Evolutionary conservation across 2,329 filamentous ascomycete genomes (phyloP).

Genomic region (Trichoderma polysporum): DNA sequence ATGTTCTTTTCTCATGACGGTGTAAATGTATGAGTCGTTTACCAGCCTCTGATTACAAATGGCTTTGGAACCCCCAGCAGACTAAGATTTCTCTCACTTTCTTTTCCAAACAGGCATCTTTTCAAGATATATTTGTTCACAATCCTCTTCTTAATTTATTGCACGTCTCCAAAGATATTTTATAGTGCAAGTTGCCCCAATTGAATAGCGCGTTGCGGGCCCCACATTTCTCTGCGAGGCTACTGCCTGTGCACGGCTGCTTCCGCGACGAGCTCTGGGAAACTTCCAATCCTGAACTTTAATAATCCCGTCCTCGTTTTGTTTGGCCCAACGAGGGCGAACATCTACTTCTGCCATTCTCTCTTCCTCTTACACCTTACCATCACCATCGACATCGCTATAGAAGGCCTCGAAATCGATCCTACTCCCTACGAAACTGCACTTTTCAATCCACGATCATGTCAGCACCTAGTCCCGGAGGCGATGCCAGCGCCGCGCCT

Average conservation of each 20-base stretch:
- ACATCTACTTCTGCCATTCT: too few species aligned
- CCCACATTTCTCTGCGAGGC: constrained; percentile 16
- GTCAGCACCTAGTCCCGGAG: constrained; percentile 30
- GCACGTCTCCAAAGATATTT: neutral
- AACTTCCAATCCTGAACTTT: neutral
- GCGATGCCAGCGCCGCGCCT: constrained; percentile 27
- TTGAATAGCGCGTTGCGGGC: neutral
- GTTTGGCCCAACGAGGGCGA: neutral
- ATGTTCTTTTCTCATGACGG: neutral
- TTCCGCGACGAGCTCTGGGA: constrained; percentile 1
- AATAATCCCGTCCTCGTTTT: neutral
- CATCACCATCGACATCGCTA: neutral
- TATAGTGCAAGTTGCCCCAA: neutral
- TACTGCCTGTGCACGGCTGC: constrained; percentile 8
- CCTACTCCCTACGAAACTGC: neutral
- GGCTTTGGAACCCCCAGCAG: neutral
- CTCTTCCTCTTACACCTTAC: neutral
- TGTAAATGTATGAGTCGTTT: neutral
- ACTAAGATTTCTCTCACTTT: neutral
- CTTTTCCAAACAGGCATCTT: neutral
- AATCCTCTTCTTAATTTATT: neutral
- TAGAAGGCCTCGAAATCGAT: neutral
- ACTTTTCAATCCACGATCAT: constrained; percentile 24
- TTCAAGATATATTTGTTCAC: neutral
- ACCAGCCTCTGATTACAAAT: neutral